Conservation (phyloP, 768 basidiomycete genomes). For the Sutorius australiensis region DNA sequence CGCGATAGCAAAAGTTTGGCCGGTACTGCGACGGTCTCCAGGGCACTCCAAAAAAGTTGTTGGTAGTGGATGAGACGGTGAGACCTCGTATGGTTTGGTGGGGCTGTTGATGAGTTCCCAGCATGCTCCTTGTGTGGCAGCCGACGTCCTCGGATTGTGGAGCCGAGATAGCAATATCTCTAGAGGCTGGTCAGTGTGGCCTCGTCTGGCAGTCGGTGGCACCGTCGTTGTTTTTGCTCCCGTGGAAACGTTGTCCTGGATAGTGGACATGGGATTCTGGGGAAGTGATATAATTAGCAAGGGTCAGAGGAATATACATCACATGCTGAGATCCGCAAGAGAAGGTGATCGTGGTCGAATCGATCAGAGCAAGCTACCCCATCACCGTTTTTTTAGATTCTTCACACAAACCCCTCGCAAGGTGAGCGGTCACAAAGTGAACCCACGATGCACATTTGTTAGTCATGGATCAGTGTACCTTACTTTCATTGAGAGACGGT, state of each 20-base stretch:
- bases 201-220: not conserved
- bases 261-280: not conserved
- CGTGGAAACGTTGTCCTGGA: constrained; percentile 7
- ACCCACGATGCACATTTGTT: not conserved
- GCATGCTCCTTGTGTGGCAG: not conserved
- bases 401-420: not conserved
- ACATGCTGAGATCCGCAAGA: not conserved
- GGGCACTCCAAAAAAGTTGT: not conserved
- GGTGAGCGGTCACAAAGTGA: not conserved
- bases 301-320: not conserved
- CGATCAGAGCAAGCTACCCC: not conserved
- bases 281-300: not conserved
- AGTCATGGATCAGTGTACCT: not conserved
- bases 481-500: not conserved
- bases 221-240: not conserved
- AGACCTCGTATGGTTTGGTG: not conserved
- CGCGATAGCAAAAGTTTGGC: not conserved
- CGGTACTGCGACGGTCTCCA: not conserved
- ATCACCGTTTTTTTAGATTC: too few species aligned
- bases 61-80: too few species aligned
- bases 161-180: not conserved
- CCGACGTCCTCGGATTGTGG: not conserved
- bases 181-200: not conserved
- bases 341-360: too few species aligned
- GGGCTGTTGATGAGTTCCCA: not conserved